Base-by-base conservation (phyloP, 495 filamentous ascomycete species). In the Parathielavia hyrcaniae region DNA sequence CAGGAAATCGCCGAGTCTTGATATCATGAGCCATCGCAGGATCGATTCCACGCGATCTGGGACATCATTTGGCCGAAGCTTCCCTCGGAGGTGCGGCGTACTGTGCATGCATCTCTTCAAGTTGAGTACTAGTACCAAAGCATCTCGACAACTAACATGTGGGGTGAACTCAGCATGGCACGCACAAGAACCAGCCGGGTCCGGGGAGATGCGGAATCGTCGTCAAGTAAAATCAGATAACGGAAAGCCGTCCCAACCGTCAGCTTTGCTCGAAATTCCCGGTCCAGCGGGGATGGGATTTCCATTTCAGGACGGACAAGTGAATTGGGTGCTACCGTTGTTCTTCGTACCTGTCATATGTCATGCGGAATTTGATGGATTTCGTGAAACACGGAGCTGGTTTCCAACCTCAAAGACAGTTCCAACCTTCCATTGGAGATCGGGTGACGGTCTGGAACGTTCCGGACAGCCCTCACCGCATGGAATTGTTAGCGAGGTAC, bases 211-310 rank as follows among this genome's bases (percentile, higher is more conserved):
- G 53, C 53, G 13, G 53, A 39, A 36, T 32, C 6, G 5, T 8
- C 26, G 12, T 40, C 38, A 5, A n/a, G n/a, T 12, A 19, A 55
- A 34, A 12, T 17, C 3, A 53, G 22, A 32, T 17, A 13, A 46
- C 30, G 17, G 13, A 53, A 26, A 34, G 52, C 40, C 23, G 39
- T 26, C 40, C 40, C 39, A 38, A 5, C 19, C 30, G 52, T 35
- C 36, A 35, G 43, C 32, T 20, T 23, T 11, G 47, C 19, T 55
- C 38, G 45, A 40, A 50, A 44, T 54, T 55, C 50, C 60, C 60
- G 53, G 56, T 62, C 22, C 38, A 50, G 45, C 32, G 50, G 19
- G n/a, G 39, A 62, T 63, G 61, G 61, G 56, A 63, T 63, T 58
- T 62, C 60, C 55, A 47, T 51, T 54, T 50, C 40, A 63, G 61